Percentiles rank a stretch among this genome's conserved stretches.
Evolutionary conservation across 768 basidiomycete genomes (phyloP).

Genomic region (Pseudohyphozyma bogoriensis): DNA sequence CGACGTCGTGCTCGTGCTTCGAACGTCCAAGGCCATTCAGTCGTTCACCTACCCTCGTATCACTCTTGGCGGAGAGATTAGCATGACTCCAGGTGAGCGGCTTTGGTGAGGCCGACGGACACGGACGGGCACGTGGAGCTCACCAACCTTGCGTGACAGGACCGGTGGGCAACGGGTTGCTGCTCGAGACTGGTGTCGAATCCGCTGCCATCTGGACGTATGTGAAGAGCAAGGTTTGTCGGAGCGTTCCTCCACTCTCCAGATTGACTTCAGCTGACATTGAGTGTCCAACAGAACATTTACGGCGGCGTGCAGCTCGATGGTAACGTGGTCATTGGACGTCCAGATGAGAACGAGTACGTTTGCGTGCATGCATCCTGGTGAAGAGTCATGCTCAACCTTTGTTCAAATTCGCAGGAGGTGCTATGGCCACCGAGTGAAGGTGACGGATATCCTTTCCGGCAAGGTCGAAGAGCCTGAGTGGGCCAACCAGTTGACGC

Average conservation of each 20-base stretch:
- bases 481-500: conserved; percentile 7
- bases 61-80: conserved; percentile 3
- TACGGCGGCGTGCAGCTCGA: neutral
- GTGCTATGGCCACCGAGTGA: conserved; percentile 1
- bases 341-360: conserved; percentile 17
- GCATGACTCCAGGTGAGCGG: conserved; percentile 7
- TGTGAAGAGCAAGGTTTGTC: neutral
- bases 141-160: neutral
- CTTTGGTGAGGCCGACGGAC: neutral
- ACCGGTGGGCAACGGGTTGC: conserved; percentile 15
- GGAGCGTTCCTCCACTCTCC: too few relatives aligned
- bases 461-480: conserved; percentile 1
- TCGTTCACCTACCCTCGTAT: conserved; percentile 5
- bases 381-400: neutral
- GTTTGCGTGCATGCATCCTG: neutral
- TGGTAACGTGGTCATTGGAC: conserved; percentile 14
- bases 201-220: neutral
- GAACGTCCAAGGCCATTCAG: conserved; percentile 10
- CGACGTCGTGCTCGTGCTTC: conserved; percentile 27
- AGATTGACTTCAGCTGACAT: neutral
- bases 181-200: conserved; percentile 1
- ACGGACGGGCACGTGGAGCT: neutral
- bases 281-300: neutral
- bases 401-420: neutral
- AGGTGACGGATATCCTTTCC: conserved; percentile 14